Base-by-base conservation (phyloP, 345 rosid species). In the Excoecaria cochinchinensis region DNA sequence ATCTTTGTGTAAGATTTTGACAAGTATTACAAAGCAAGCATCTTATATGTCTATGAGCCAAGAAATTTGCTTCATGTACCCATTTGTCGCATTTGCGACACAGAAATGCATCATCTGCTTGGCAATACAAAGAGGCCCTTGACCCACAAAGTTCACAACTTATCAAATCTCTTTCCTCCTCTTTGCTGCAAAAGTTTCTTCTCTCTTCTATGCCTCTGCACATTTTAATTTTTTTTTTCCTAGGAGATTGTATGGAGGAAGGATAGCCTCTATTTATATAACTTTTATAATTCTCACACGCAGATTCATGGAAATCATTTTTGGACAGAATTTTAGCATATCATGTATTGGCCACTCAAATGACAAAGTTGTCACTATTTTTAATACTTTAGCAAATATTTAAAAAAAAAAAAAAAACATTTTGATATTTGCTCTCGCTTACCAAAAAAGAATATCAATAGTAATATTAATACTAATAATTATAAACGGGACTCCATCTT, bases 41-140 rank as follows among this genome's bases (percentile, higher is more conserved):
- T 72, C 98, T 68, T 24, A 90, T 78, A 55, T 93, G 98, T 78
- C 98, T 88, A 76, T 61, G 84, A 10, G 98, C 95, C 53, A 93
- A 77, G 86, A 93, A 90, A 77, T 93, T 93, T 11, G 97, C 98
- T 64, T 82, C 85, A 39, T 93, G 98, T 24, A 93, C 98, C 85
- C 83, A 75, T 79, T 76, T 86, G 63, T 93, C 98, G 38, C 98
- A 93, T 71, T 81, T 80, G 53, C 80, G 44, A 78, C 98, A 93
- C 0, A 91, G 86, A 70, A 73, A 90, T 0, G 98, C 97, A 64
- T 89, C 83, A 74, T 93, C 98, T 1, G 98, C 98, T 72, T 85
- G 91, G 77, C 98, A 93, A 69, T 89, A 93, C 62, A 91, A 74
- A 36, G 82, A 69, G 22, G 97, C 97, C 62, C 77, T 77, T 7